Base-by-base conservation (phyloP, 2,329 filamentous ascomycete genomes). In the Pezicula carpinea region DNA sequence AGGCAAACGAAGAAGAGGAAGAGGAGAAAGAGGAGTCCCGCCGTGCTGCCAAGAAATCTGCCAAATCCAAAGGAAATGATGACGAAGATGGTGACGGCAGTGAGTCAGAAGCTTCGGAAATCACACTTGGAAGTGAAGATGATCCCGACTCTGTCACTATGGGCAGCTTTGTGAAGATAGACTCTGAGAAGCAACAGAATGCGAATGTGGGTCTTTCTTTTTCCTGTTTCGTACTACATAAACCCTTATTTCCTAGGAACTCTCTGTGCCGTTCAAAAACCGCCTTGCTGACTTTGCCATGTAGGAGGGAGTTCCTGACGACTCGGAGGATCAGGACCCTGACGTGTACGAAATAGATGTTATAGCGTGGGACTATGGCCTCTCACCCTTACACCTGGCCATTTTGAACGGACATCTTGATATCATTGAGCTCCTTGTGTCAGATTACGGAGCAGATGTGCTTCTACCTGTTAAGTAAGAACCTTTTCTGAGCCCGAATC, bases 341-440 rank as follows among this genome's bases (percentile, higher is more conserved):
- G 88, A 95, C 64, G 77, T 91, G 44, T 92, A 87, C 63, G 82
- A 93, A 54, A 75, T 91, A 50, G 83, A 95, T 54, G 77, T 85
- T 1, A 62, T 87, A n/a, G 80, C 87, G 1, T 95, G 89, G 89
- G 89, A 95, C 57, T 77, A 75, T 5, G 80, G 83, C 4, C 79
- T 82, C 48, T 86, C 85, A 11, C 81, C 89, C 1, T 72, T 95
- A 5, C 89, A 95, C 63, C 74, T 90, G 22, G 89, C 89, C 6
- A 89, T 95, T 50, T 64, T 87, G 1, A 79, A 80, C 50, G 88
- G 87, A 0, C 83, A 92, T 54, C 70, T 77, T 21, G 76, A 85
- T 4, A 77, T 82, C 10, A 86, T 92, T 13, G 79, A 83, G 48
- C 65, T 80, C 19, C 76, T 95, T 6, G 85, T 87, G 44, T 72